Conservation (phyloP, 2,329 filamentous ascomycete genomes). For the Diplodia sapinea region DNA sequence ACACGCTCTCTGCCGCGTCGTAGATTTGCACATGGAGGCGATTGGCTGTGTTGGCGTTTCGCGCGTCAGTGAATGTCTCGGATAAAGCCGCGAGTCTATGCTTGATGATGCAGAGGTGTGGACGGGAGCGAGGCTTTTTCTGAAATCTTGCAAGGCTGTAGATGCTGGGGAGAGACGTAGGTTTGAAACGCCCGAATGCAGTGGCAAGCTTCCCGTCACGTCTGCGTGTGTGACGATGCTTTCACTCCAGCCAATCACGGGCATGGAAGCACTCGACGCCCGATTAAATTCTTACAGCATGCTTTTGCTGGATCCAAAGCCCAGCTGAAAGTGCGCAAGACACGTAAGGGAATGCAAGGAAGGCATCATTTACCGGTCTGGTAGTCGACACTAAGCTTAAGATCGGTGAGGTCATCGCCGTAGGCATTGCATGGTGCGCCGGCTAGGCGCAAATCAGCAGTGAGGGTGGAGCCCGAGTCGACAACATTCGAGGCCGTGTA, state of each 20-base stretch:
- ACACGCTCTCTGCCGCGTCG: slow-evolving; percentile 71
- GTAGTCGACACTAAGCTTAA: slow-evolving; percentile 66
- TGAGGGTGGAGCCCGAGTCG: slow-evolving; percentile 62
- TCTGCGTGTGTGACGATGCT: slow-evolving; percentile 1
- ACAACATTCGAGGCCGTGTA: slow-evolving; percentile 69
- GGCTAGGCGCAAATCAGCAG: slow-evolving; percentile 72
- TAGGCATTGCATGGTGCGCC: slow-evolving; percentile 68
- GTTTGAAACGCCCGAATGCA: slow-evolving; percentile 16
- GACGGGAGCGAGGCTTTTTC: neutral
- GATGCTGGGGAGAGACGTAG: slow-evolving; percentile 4
- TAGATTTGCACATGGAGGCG: slow-evolving; percentile 78
- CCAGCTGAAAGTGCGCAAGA: neutral
- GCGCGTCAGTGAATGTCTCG: slow-evolving; percentile 33
- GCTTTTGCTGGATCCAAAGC: neutral
- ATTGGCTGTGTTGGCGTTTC: slow-evolving; percentile 53
- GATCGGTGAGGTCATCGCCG: slow-evolving; percentile 61
- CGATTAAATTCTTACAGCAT: neutral
- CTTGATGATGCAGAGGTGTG: slow-evolving; percentile 2
- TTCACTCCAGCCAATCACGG: neutral
- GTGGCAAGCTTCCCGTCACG: slow-evolving; percentile 11
- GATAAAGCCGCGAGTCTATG: slow-evolving; percentile 4
- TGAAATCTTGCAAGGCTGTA: neutral
- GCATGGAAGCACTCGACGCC: neutral
- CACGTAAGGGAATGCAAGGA: neutral
- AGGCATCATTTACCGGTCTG: slow-evolving; percentile 57